Base-by-base conservation (phyloP, 495 filamentous ascomycete species). In the Neurospora tetraspora region DNA sequence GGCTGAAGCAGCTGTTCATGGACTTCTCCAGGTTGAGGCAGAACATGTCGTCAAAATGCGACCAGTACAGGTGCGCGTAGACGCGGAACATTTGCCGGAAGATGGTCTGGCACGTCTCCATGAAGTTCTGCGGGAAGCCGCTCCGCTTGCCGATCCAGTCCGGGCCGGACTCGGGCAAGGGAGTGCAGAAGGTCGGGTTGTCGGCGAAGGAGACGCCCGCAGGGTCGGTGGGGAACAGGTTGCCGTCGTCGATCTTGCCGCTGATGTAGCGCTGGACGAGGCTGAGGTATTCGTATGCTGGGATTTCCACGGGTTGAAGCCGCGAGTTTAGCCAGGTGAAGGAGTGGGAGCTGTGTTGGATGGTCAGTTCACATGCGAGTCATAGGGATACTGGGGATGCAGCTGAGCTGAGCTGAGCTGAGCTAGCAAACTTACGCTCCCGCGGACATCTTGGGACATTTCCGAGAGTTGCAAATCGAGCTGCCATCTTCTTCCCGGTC, bases 21-120 rank as follows among this genome's bases (percentile, higher is more conserved):
- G 93, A 89, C 83, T 93, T 92, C 75, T 93, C 90, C 70, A 91
- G 89, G 82, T 89, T 91, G 73, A 94, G 86, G 79, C 93, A 88
- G 85, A 92, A 95, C 85, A 93, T 92, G 34, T 93, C 91, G 73
- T 92, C 80, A 84, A 91, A 95, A 83, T 95, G 92, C 9, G 90
- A 89, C 85, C 93, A 93, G 83, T 95, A 95, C 38, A 95, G 85
- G 82, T 98, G 94, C 39, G 94, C 91, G 75, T 98, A 98, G 77
- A 94, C 93, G 69, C 94, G 93, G 87, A 97, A 96, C 91, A 98
- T 98, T 82, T 98, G 94, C 76, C 94, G 91, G 88, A 94, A 96
- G 80, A 97, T 96, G 74, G 90, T 93, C 82, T 93, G 92, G 83
- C 92, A 92, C 73, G 96, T 93, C 75, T 92, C 89, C 77, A 94